Percentiles rank a stretch among this genome's conserved stretches.
Conservation (phyloP, 805 yeast species). For the Myxozyma mucilagina region DNA sequence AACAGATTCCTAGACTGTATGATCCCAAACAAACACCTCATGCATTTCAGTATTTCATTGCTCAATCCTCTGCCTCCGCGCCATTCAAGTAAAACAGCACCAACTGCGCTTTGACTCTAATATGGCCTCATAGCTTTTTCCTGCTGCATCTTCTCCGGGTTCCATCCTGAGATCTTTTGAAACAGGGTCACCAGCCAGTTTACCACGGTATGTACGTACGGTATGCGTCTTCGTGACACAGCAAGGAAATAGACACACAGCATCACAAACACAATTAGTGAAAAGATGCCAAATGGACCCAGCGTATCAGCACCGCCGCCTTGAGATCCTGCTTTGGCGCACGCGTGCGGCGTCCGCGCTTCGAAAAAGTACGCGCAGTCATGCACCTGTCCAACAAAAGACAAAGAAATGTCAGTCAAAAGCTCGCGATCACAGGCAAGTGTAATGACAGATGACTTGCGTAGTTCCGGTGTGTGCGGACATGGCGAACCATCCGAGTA, state of each 20-base stretch:
- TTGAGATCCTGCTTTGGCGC: constrained; percentile 56
- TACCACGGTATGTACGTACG: constrained; percentile 25
- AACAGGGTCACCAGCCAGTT: constrained; percentile 12
- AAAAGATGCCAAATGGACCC: constrained; percentile 57
- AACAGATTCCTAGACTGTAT: neutral
- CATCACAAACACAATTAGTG: constrained; percentile 26
- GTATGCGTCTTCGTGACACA: constrained; percentile 28
- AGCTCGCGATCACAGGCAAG: constrained; percentile 81
- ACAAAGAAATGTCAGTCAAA: constrained; percentile 50
- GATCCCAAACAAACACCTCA: neutral
- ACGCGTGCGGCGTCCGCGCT: constrained; percentile 80
- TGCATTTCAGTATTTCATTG: neutral
- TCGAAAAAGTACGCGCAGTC: constrained; percentile 85
- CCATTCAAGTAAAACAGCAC: too few relatives aligned
- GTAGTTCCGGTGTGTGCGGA: constrained; percentile 50
- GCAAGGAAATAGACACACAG: constrained; percentile 26
- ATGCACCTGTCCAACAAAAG: constrained; percentile 68
- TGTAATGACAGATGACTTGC: constrained; percentile 65
- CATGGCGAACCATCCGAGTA: constrained; percentile 63
- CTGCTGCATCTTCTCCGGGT: neutral
- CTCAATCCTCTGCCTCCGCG: neutral
- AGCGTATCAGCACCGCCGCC: constrained; percentile 62
- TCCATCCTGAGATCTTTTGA: constrained; percentile 9
- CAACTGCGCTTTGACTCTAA: neutral
- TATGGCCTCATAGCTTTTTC: constrained; percentile 4